These are phyloP conservation scores for Limtongia smithiae DNA, from an alignment of 805 yeast genomes.

Conservation along the genomic window DNA sequence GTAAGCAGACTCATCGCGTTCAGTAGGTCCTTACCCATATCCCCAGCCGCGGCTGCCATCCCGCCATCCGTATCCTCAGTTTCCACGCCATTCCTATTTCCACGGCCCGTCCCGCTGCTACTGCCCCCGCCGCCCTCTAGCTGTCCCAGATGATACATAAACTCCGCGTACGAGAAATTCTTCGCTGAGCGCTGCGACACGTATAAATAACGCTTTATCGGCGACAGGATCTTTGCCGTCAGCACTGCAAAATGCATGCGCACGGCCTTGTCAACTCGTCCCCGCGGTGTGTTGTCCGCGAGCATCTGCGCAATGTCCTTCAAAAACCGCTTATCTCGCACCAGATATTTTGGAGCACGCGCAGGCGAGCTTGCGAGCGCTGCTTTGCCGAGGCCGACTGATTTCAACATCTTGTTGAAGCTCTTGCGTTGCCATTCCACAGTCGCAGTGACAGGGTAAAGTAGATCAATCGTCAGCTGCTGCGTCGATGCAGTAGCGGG, in stretches of 20 bases:
- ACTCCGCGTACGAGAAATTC: slow-evolving; percentile 20
- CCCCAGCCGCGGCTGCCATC: too few species aligned
- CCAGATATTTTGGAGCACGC: slow-evolving; percentile 6
- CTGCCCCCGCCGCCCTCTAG: background rate
- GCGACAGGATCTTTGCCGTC: slow-evolving; percentile 25
- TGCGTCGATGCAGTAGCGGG: slow-evolving; percentile 17
- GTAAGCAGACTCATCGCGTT: too few species aligned
- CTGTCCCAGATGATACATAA: slow-evolving; percentile 15
- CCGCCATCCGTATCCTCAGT: too few species aligned
- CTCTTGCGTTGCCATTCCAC: slow-evolving; percentile 22
- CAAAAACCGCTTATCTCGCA: slow-evolving; percentile 16
- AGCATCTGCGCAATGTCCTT: slow-evolving; percentile 9
- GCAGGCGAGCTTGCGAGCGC: slow-evolving; percentile 1
- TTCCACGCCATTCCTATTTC: too few species aligned
- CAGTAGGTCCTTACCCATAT: too few species aligned
- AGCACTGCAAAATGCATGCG: slow-evolving; percentile 25
- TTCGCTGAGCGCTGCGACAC: slow-evolving; percentile 21
- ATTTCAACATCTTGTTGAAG: slow-evolving; percentile 9
- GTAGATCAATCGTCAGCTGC: slow-evolving; percentile 20
- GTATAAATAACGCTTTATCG: slow-evolving; percentile 20
- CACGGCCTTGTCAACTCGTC: slow-evolving; percentile 12
- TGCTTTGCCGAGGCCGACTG: slow-evolving; percentile 9
- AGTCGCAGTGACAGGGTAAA: slow-evolving; percentile 26
- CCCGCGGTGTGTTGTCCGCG: slow-evolving; percentile 1
- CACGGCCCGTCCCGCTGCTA: background rate